Conservation (phyloP, 1,284 basidiomycete species). For the Moniliella sp. region DNA sequence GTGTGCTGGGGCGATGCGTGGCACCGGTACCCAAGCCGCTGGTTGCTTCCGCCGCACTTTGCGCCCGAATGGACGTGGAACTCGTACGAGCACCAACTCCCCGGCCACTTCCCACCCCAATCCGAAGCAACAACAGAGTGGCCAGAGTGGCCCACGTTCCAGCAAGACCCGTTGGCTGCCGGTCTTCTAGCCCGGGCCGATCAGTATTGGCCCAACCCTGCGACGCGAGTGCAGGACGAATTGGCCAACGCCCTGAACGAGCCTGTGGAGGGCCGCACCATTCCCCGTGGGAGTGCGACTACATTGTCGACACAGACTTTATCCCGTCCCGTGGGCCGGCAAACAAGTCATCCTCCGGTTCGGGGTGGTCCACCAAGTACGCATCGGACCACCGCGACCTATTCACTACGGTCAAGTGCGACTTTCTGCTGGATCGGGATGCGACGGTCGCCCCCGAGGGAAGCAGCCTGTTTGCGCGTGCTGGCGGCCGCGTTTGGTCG, state of each 20-base stretch:
- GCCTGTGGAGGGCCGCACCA: slow-evolving; percentile 3
- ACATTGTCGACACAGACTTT: slow-evolving; percentile 20
- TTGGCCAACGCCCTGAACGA: slow-evolving; percentile 2
- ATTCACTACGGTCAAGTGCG: too few species aligned
- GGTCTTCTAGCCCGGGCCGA: too few species aligned
- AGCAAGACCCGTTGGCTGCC: too few species aligned
- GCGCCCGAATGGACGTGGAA: slow-evolving; percentile 68
- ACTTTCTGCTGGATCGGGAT: slow-evolving; percentile 15
- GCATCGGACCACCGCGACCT: slow-evolving; percentile 8
- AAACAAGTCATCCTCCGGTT: too few species aligned
- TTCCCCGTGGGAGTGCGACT: too few species aligned
- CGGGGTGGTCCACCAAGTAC: not conserved
- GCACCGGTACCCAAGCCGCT: slow-evolving; percentile 79
- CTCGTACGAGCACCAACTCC: slow-evolving; percentile 69
- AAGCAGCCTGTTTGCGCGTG: not conserved
- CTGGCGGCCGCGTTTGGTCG: not conserved
- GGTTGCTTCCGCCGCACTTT: slow-evolving; percentile 61
- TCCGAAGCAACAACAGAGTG: too few species aligned
- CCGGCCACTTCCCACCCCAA: slow-evolving; percentile 54
- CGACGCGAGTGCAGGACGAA: not conserved
- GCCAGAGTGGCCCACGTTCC: too few species aligned
- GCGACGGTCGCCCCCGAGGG: not conserved
- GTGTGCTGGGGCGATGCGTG: slow-evolving; percentile 85
- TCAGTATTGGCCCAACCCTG: not conserved
- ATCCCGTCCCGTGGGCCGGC: slow-evolving; percentile 9